phyloP scores from a whole-genome alignment of 148 eudicot genomes.

The Rhododendron kiyosumense region DNA sequence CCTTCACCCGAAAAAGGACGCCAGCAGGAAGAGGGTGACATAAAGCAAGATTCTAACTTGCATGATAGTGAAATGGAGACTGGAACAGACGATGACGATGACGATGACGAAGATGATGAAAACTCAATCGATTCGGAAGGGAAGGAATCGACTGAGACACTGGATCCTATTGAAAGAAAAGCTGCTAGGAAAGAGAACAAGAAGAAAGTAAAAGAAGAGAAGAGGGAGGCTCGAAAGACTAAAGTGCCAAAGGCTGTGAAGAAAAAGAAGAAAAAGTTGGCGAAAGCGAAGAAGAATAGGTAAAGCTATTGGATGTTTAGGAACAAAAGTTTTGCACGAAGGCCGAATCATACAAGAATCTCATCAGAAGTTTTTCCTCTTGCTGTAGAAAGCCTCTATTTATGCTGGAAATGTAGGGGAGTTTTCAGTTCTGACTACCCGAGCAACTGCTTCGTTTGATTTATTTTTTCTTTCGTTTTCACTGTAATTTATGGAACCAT shows the following conservation, averaged over 20 bases:
- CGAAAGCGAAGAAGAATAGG: conserved; percentile 63
- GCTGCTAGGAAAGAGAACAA: conserved; percentile 89
- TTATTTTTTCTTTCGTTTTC: not conserved
- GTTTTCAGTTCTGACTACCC: not conserved
- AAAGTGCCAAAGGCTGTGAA: conserved; percentile 79
- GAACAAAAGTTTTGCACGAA: not conserved
- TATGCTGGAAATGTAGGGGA: not conserved
- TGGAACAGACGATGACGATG: conserved; percentile 26
- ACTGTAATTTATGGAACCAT: not conserved
- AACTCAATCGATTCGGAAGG: conserved; percentile 40
- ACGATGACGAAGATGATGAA: conserved; percentile 31
- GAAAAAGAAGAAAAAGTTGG: conserved; percentile 91
- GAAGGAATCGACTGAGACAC: conserved; percentile 17
- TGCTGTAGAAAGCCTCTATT: not conserved
- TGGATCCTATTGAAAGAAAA: conserved; percentile 47
- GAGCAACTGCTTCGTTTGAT: too few relatives aligned
- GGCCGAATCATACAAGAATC: not conserved
- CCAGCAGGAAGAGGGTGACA: conserved; percentile 10
- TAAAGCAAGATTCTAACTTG: conserved; percentile 18
- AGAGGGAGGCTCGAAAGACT: conserved; percentile 80
- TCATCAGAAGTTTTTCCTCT: not conserved
- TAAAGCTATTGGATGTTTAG: conserved; percentile 1
- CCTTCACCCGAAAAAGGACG: conserved; percentile 18
- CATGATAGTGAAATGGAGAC: conserved; percentile 36
- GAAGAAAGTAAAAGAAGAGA: conserved; percentile 96